Evolutionary conservation across 768 basidiomycete species (phyloP).

Genomic region (Tricholoma saponaceum): DNA sequence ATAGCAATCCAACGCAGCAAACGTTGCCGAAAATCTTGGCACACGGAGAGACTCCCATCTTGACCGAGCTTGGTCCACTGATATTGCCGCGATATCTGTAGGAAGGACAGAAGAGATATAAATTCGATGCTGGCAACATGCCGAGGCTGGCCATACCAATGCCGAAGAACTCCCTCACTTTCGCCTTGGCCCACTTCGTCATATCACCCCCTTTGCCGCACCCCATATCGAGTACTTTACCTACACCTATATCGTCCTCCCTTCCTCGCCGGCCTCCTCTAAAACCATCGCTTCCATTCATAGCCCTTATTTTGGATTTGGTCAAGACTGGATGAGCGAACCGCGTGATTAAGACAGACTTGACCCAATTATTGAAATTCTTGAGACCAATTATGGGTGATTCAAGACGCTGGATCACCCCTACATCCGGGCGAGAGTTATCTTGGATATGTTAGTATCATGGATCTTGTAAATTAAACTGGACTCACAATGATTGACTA

Average conservation of each 20-base stretch:
- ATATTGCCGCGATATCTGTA: constrained; percentile 85
- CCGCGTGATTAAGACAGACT: constrained; percentile 91
- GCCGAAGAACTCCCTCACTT: constrained; percentile 72
- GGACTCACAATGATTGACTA: constrained; percentile 75
- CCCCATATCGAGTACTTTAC: constrained; percentile 92
- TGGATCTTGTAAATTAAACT: constrained; percentile 6
- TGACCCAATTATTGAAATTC: constrained; percentile 99
- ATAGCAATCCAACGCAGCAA: constrained; percentile 90
- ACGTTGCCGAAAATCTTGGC: constrained; percentile 70
- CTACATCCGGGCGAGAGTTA: constrained; percentile 90
- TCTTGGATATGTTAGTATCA: constrained; percentile 45
- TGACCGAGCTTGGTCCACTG: constrained; percentile 80
- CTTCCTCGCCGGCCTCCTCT: constrained; percentile 25
- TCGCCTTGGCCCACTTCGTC: constrained; percentile 91
- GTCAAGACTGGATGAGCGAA: constrained; percentile 74
- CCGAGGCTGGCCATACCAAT: constrained; percentile 50
- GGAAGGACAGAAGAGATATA: not conserved
- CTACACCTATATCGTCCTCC: constrained; percentile 32
- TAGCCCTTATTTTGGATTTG: constrained; percentile 23
- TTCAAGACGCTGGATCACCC: constrained; percentile 74
- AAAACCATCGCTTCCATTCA: constrained; percentile 17
- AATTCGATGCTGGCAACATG: constrained; percentile 4
- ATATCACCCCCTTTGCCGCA: constrained; percentile 99
- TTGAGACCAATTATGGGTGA: constrained; percentile 97
- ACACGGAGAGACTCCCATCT: constrained; percentile 55